Conservation (phyloP, 176 grass and related monocot species). For the Aegilops umbellulata region DNA sequence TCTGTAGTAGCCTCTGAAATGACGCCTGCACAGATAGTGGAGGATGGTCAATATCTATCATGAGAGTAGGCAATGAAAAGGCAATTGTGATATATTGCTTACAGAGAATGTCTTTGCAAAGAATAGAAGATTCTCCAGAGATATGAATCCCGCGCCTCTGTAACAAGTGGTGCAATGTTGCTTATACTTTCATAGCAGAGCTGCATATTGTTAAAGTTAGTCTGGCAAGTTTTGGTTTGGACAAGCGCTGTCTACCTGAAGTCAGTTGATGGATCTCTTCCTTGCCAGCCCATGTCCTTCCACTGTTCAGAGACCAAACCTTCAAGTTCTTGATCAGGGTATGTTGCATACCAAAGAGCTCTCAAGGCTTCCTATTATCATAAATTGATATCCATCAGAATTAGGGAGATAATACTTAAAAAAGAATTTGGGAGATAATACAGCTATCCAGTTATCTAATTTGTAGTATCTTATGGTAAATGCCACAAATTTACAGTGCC, state of each 20-base stretch:
- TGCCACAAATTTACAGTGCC: background rate
- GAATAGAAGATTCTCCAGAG: slow-evolving; percentile 95
- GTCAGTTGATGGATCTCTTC: slow-evolving; percentile 95
- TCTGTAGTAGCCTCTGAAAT: slow-evolving; percentile 85
- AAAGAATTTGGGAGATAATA: slow-evolving; percentile 17
- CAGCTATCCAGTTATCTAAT: background rate
- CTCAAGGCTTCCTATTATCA: slow-evolving; percentile 76
- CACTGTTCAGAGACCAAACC: slow-evolving; percentile 93
- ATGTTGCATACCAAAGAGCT: slow-evolving; percentile 95
- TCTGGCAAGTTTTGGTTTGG: background rate
- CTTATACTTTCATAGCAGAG: slow-evolving; percentile 1
- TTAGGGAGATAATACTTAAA: background rate
- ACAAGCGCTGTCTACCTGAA: slow-evolving; percentile 52
- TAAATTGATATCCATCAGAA: background rate
- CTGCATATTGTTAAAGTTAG: background rate
- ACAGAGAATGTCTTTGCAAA: slow-evolving; percentile 97
- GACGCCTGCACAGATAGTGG: slow-evolving; percentile 51
- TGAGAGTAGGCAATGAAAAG: slow-evolving; percentile 3
- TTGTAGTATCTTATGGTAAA: background rate
- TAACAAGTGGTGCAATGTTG: background rate
- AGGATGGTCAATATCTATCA: slow-evolving; percentile 2
- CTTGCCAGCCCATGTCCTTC: slow-evolving; percentile 99
- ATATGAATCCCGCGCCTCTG: slow-evolving; percentile 89
- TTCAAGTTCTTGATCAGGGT: slow-evolving; percentile 89
- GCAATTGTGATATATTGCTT: slow-evolving; percentile 29